Base-by-base conservation (phyloP, 1,284 basidiomycete species). In the Abortiporus biennis region DNA sequence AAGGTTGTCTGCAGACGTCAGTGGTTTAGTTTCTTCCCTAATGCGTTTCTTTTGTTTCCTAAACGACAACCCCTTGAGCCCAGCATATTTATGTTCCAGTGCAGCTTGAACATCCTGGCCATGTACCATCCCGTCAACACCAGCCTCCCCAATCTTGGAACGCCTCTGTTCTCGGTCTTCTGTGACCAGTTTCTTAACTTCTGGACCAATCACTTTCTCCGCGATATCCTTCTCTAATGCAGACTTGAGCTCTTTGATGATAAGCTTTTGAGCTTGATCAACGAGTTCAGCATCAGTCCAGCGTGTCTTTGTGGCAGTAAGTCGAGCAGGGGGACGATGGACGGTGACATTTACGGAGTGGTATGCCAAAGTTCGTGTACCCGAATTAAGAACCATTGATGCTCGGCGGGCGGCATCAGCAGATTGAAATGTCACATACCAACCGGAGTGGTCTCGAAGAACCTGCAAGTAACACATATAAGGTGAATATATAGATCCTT, bases 161-260 rank as follows among this genome's bases (percentile, higher is more conserved):
- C 47, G 54, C 38, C 51, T 39, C 45, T 50, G 70, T 49, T 56
- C 58, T 54, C 68, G 72, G 63, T 73, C 70, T 50, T 72, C 74
- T 15, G 57, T 60, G 36, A 84, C 70, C 40, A 84, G 57, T 48
- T 69, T 67, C 47, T 73, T 66, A 35, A 90, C 53, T 30, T 79
- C 76, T 4, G 66, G 62, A 4, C 67, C 73, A 9, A 90, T 75
- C 3, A 89, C 59, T 6, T 78, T 71, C 32, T 82, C 80, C 53
- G 72, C 69, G 23, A 92, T 67, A 52, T 92, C 90, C 59, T 76
- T 80, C 59, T 80, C 69, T 40, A 92, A 67, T 38, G 77, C 52
- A 2, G 56, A 62, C 46, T 66, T 65, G 33, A 93, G 66, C 55
- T 92, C 87, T 29, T 65, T 66, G 35, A 81, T 47, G 38, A 92